Evolutionary conservation across 2,329 filamentous ascomycete species (phyloP), one percentile per base, ranked within the genome.

Genomic region (Bipolaris gigantea): DNA sequence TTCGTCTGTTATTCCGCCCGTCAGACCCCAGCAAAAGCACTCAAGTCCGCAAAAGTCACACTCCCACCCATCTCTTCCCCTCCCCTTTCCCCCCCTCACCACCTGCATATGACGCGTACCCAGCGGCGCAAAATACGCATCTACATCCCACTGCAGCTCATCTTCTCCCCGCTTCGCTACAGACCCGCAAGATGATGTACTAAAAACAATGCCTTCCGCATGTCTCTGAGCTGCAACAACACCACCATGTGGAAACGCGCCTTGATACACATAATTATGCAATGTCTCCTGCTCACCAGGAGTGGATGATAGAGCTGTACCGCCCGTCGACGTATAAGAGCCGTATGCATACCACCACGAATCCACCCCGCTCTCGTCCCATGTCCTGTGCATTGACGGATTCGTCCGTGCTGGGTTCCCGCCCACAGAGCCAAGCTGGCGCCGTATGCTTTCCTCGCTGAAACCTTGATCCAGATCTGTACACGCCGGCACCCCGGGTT

Each of bases 41-140:
- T 62, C 58, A 5, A 25, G 3, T 1, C 63, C 63, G 43, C 62
- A 66, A 30, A 63, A 60, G 16, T 59, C 55, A 39, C 63, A 65
- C 2, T 42, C 43, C 63, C 61, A 65, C 2, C 42, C 39, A 42
- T 63, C 61, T 13, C 59, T 52, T 15, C 46, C 27, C 25, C 30
- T 40, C 23, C 19, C 9, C 42, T 36, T 11, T 3, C 6, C 8
- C 10, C 4, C 11, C n/a, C n/a, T 13, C 5, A 5, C 27, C 8
- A 10, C 15, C 15, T 5, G 25, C 16, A 15, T 18, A 3, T 21
- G 5, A 10, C 18, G 10, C 4, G 25, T 18, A 15, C 15, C 9
- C n/a, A 21, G 30, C 7, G 33, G 32, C 50, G 39, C 46, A 33
- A 53, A 53, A 25, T 43, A 39, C 13, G 35, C 42, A 3, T 35